phyloP scores from a whole-genome alignment of 2,329 filamentous ascomycete species.

The Phialophora expanda region DNA sequence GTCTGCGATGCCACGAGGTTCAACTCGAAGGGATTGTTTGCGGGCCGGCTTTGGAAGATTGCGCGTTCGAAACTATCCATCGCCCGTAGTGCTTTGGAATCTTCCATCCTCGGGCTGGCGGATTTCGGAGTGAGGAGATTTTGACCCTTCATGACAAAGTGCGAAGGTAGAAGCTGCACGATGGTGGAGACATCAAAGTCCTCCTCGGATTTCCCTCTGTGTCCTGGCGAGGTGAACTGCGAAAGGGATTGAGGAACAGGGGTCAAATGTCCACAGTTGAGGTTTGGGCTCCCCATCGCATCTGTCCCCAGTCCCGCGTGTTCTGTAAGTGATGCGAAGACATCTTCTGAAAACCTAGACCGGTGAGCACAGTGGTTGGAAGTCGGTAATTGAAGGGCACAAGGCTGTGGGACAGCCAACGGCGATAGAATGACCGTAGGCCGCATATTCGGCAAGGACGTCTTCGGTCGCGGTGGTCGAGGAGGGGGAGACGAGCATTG shows the following conservation, averaged over 20 bases:
- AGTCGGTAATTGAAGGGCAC: constrained; percentile 2
- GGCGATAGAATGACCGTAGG: constrained; percentile 36
- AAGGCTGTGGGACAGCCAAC: constrained; percentile 18
- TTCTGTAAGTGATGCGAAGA: constrained; percentile 17
- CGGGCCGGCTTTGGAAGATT: constrained; percentile 4
- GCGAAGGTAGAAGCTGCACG: background rate
- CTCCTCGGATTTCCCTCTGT: background rate
- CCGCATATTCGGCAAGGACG: constrained; percentile 34
- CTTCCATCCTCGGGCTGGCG: background rate
- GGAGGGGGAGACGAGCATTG: constrained; percentile 24
- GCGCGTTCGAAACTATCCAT: constrained; percentile 19
- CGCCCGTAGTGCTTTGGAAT: background rate
- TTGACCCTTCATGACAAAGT: background rate
- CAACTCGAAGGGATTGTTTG: background rate
- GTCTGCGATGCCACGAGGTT: background rate
- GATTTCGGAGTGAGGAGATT: background rate
- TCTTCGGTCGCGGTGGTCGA: constrained; percentile 37
- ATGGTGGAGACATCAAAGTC: background rate
- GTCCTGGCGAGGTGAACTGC: background rate
- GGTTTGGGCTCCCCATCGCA: background rate
- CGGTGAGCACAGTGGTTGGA: background rate
- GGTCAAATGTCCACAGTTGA: background rate
- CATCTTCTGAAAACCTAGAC: constrained; percentile 11
- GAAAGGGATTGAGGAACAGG: background rate
- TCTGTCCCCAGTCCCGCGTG: constrained; percentile 6